Percentiles rank a stretch among this genome's conserved stretches.
Conservation (phyloP, 73 alveolate species). For the Halteria grandinella region DNA sequence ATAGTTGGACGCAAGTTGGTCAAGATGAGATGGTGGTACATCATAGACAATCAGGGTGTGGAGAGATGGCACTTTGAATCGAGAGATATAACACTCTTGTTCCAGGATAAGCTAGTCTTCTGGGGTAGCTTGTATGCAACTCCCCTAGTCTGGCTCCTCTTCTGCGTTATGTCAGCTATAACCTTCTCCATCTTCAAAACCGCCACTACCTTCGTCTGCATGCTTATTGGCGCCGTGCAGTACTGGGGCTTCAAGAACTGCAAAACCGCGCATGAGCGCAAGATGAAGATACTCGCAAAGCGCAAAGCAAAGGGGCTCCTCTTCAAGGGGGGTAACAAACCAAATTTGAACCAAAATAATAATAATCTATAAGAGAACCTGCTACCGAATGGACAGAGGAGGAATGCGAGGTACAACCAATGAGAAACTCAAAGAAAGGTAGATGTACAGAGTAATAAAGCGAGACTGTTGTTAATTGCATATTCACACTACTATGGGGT, state of each 20-base stretch:
- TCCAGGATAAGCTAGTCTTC: conserved; percentile 38
- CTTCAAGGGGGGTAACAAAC: too few species aligned
- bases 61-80: conserved; percentile 52
- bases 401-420: conserved; percentile 25
- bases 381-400: background rate
- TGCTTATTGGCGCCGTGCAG: conserved; percentile 28
- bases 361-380: too few species aligned
- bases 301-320: too few species aligned
- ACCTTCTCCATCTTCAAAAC: conserved; percentile 34
- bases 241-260: conserved; percentile 26
- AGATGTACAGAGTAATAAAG: too few species aligned
- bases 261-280: conserved; percentile 36
- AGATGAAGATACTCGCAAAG: conserved; percentile 17
- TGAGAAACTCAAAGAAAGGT: too few species aligned
- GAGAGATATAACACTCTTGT: conserved; percentile 8
- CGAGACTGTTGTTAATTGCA: too few species aligned
- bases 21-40: conserved; percentile 50
- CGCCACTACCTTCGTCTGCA: conserved; percentile 23
- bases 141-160: conserved; percentile 38
- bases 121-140: conserved; percentile 14
- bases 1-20: conserved; percentile 44
- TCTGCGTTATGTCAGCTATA: conserved; percentile 37
- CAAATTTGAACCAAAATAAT: too few species aligned
- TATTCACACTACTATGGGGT: too few species aligned
- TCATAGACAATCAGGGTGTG: conserved; percentile 40